Evolutionary conservation across 495 filamentous ascomycete genomes (phyloP).

Genomic region (Astrocystis sublimbata): DNA sequence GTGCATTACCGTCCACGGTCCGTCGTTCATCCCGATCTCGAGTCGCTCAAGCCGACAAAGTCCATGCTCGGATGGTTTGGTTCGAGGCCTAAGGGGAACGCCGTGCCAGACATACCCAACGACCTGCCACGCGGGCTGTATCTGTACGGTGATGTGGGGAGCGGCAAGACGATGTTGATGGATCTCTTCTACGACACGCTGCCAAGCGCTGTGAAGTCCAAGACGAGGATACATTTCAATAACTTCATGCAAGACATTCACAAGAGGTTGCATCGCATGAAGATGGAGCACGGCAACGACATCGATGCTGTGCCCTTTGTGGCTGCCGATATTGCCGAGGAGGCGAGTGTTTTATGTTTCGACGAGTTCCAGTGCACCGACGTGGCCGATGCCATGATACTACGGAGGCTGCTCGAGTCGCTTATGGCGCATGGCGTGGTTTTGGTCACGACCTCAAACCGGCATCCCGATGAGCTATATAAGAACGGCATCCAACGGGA

Average conservation of each 20-base stretch:
- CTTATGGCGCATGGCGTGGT: constrained; percentile 97
- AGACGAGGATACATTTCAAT: constrained; percentile 97
- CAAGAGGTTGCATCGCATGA: constrained; percentile 84
- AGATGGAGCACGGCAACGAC: constrained; percentile 85
- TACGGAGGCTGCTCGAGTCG: constrained; percentile 79
- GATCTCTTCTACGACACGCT: constrained; percentile 97
- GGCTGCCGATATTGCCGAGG: constrained; percentile 86
- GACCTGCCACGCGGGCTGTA: constrained; percentile 87
- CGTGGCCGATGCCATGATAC: constrained; percentile 98
- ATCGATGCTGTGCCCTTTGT: constrained; percentile 91
- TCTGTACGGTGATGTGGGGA: constrained; percentile 95
- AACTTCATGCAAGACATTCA: constrained; percentile 99
- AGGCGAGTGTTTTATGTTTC: constrained; percentile 86
- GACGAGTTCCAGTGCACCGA: constrained; percentile 99
- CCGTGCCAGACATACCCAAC: constrained; percentile 58
- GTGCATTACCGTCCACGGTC: constrained; percentile 68
- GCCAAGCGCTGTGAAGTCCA: constrained; percentile 73
- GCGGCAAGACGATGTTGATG: constrained; percentile 99
- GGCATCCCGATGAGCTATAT: constrained; percentile 94
- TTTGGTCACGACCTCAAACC: constrained; percentile 93
- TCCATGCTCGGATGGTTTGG: constrained; percentile 76
- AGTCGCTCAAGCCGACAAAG: constrained; percentile 64
- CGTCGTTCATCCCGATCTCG: constrained; percentile 75
- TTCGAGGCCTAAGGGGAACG: constrained; percentile 33
- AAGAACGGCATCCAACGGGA: constrained; percentile 96